Evolutionary conservation across 768 basidiomycete species (phyloP).

Genomic region (Mrakia frigida): DNA sequence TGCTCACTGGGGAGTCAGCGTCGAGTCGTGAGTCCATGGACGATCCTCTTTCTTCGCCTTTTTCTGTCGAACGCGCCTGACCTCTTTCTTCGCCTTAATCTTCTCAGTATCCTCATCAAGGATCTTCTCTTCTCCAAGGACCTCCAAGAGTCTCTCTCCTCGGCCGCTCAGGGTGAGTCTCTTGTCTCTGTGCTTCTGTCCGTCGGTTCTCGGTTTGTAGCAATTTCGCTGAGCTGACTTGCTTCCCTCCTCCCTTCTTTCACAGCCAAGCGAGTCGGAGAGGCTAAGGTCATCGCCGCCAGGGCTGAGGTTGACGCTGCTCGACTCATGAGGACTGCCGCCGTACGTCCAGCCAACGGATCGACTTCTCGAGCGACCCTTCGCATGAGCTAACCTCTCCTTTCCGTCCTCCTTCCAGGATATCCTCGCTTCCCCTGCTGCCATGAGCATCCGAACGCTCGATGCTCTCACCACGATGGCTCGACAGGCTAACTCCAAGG

Average conservation of each 20-base stretch:
- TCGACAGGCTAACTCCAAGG: conserved; percentile 78
- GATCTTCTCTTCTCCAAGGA: conserved; percentile 49
- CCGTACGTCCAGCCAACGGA: background rate
- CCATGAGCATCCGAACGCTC: conserved; percentile 96
- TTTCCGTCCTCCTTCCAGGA: conserved; percentile 46
- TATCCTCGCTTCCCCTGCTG: conserved; percentile 86
- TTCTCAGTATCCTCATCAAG: conserved; percentile 18
- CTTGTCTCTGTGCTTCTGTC: too few relatives aligned
- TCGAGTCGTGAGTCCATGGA: conserved; percentile 69
- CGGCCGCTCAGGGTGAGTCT: conserved; percentile 64
- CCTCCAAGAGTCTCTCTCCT: conserved; percentile 82
- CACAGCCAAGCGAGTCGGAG: conserved; percentile 84
- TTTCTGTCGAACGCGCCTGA: background rate
- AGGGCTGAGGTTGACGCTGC: conserved; percentile 81
- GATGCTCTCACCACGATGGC: conserved; percentile 96
- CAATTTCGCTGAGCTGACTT: too few relatives aligned
- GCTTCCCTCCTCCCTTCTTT: too few relatives aligned
- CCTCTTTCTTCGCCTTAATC: background rate
- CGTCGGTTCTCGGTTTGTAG: too few relatives aligned
- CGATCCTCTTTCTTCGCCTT: conserved; percentile 29
- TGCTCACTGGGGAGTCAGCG: conserved; percentile 87
- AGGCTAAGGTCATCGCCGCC: conserved; percentile 92
- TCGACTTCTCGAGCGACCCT: background rate
- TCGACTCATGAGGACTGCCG: conserved; percentile 14
- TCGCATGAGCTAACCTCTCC: too few relatives aligned